Percentiles rank a stretch among this genome's conserved stretches.
phyloP scores from a whole-genome alignment of 2,329 filamentous ascomycete species.

The Aschersonia sp. region DNA sequence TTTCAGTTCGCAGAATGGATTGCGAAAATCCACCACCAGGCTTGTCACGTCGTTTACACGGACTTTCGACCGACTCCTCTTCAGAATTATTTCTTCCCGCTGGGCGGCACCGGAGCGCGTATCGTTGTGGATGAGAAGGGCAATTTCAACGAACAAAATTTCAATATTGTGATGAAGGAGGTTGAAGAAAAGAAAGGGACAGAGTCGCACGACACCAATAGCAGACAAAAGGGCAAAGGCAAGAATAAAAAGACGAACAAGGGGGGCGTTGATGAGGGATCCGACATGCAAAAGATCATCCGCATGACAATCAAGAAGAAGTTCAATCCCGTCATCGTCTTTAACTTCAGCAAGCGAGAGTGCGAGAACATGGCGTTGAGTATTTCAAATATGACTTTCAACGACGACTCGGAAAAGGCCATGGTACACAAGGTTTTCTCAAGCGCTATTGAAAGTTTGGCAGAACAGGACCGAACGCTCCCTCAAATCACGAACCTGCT shows the following conservation, averaged over 20 bases:
- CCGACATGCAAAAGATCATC: conserved; percentile 94
- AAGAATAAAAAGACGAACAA: conserved; percentile 89
- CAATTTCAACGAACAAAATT: conserved; percentile 91
- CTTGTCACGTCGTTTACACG: conserved; percentile 97
- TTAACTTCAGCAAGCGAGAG: conserved; percentile 97
- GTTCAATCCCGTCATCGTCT: conserved; percentile 96
- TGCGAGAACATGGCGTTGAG: conserved; percentile 82
- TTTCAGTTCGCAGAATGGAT: conserved; percentile 99
- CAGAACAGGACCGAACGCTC: conserved; percentile 76
- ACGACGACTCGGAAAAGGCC: conserved; percentile 86
- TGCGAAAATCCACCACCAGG: conserved; percentile 91
- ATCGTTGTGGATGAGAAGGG: conserved; percentile 95
- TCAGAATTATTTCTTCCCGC: conserved; percentile 95
- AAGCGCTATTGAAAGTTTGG: conserved; percentile 83
- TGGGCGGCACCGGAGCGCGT: conserved; percentile 83
- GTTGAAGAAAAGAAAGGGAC: conserved; percentile 80
- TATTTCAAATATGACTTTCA: conserved; percentile 81
- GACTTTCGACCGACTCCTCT: conserved; percentile 94
- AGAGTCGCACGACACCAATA: conserved; percentile 64
- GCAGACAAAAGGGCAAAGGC: conserved; percentile 71
- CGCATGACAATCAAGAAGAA: conserved; percentile 98
- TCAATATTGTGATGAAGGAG: conserved; percentile 85
- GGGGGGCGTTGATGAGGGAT: conserved; percentile 58
- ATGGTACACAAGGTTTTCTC: conserved; percentile 92
- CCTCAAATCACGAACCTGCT: conserved; percentile 86